Base-by-base conservation (phyloP, 164 flowering plant genomes). In the Amborella trichopoda region DNA sequence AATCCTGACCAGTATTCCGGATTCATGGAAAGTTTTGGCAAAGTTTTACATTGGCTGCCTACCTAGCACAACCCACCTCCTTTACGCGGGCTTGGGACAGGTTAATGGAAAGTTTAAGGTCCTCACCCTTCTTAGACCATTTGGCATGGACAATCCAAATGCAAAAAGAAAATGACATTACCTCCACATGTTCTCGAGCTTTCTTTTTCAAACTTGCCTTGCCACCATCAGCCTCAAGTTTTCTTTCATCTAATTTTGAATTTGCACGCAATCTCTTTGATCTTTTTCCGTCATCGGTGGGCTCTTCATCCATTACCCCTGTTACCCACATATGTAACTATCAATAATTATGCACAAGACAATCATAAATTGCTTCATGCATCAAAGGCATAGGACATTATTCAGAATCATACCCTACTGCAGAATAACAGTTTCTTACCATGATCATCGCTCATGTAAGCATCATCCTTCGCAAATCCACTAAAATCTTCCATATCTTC, bases 401-500 rank as follows among this genome's bases (percentile, higher is more conserved):
- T 6, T 12, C 28, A 23, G 12, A 32, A 21, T 22, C 9, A 26
- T 24, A 43, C 14, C 20, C 22, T 5, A 13, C 12, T 19, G n/a
- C 10, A 8, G 22, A 23, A 17, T 33, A 23, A 17, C 12, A 49
- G 25, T 21, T 37, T 18, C 17, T 13, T 34, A 18, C 12, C 9
- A 34, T 13, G 44, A 11, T 58, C 66, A 50, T 67, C 67, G 58
- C 56, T 69, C 21, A 21, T 46, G 24, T 46, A 51, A 52, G 59
- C 24, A 14, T 62, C 59, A 17, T 63, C 52, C 21, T 65, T 48
- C 28, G 54, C 60, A 58, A 64, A 44, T 52, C 67, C 71, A 53
- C 70, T 76, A 61, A 90, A 78, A 73, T 86, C 96, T 73, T 90
- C 98, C 32, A 90, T 90, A 45, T 85, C 97, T 23, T 85, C 90